Percentiles rank a stretch among this genome's conserved stretches.
These are phyloP conservation scores for Quercus aquifolioides DNA, from an alignment of 306 rosid genomes.

Conservation along the genomic window DNA sequence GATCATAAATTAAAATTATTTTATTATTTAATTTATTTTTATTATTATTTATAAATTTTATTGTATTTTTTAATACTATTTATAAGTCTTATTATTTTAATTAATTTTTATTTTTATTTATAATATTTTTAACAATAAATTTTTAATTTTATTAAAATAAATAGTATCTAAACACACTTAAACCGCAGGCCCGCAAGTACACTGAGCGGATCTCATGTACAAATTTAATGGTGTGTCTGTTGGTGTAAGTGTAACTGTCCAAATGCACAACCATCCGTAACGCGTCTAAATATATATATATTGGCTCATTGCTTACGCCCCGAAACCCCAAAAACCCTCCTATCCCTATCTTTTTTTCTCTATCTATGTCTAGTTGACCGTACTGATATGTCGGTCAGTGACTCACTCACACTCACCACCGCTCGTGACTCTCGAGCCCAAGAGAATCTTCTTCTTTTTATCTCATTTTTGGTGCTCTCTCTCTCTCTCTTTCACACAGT, in stretches of 20 bases:
- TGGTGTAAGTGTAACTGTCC: too few relatives aligned
- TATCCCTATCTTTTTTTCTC: neutral
- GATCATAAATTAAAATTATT: too few relatives aligned
- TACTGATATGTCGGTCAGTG: conserved; percentile 9
- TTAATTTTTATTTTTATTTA: too few relatives aligned
- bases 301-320: neutral
- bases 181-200: too few relatives aligned
- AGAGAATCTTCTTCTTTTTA: neutral
- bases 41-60: too few relatives aligned
- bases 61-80: fast-evolving
- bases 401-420: too few relatives aligned
- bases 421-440: conserved; percentile 2
- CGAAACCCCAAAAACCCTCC: neutral
- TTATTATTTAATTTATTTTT: too few relatives aligned
- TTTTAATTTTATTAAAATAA: too few relatives aligned
- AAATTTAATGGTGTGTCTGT: too few relatives aligned
- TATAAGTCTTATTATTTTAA: too few relatives aligned
- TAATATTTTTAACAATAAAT: too few relatives aligned
- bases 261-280: neutral
- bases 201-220: too few relatives aligned
- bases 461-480: neutral
- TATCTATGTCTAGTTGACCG: neutral
- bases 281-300: neutral
- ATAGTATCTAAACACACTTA: fast-evolving
- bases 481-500: neutral